A percentile compares a stretch with the other conserved stretches of the same genome.
Conservation (phyloP, 2,329 filamentous ascomycete species). For the Mycosphaerella arachidis region DNA sequence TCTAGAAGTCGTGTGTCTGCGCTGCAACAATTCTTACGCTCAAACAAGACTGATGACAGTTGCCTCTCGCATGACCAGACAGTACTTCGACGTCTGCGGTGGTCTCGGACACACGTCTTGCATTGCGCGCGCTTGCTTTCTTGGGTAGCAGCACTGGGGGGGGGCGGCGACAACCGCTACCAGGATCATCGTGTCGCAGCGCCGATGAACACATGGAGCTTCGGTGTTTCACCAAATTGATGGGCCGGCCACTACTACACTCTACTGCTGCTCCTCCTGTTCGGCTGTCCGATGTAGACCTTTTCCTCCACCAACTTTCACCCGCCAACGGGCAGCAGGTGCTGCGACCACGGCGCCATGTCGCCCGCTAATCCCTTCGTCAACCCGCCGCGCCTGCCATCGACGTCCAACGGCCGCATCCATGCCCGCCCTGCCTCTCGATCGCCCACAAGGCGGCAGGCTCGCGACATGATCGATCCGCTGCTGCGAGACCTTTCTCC, state of each 20-base stretch:
- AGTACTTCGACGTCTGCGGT: neutral
- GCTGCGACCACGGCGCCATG: constrained; percentile 14
- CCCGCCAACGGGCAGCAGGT: neutral
- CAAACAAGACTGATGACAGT: too few relatives aligned
- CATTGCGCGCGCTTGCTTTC: neutral
- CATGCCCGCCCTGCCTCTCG: constrained; percentile 27
- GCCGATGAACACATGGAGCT: neutral
- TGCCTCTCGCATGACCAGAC: neutral
- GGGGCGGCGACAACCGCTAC: neutral
- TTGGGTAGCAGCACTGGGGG: neutral
- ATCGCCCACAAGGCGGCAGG: constrained; percentile 27
- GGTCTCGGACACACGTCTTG: neutral
- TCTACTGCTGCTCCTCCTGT: neutral
- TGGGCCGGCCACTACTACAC: neutral
- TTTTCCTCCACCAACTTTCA: neutral
- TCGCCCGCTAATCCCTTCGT: constrained; percentile 27
- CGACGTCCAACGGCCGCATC: constrained; percentile 14
- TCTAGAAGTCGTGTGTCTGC: too few relatives aligned
- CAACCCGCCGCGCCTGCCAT: constrained; percentile 26
- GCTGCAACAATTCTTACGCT: too few relatives aligned
- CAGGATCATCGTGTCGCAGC: neutral
- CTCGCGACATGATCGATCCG: constrained; percentile 28
- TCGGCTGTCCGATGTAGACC: neutral
- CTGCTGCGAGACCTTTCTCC: constrained; percentile 60
- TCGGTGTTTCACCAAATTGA: neutral